Evolutionary conservation across 2,329 filamentous ascomycete species (phyloP).

Genomic region (Xylariomycetidae sp.): DNA sequence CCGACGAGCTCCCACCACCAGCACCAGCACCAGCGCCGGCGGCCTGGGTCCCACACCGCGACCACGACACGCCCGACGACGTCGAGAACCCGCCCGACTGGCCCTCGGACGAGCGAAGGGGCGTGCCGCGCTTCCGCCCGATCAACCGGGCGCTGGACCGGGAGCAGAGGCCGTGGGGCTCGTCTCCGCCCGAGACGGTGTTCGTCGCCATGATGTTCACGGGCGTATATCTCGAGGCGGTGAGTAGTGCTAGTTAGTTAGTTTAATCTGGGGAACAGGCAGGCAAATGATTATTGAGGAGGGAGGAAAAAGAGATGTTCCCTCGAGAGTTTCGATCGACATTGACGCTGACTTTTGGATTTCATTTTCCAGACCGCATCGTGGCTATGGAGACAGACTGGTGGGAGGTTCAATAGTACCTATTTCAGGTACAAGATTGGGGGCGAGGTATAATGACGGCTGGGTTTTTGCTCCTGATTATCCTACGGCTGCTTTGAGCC

Average conservation of each 20-base stretch:
- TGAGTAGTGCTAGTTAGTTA: conserved; percentile 10
- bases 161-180: conserved; percentile 19
- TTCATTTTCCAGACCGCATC: conserved; percentile 1
- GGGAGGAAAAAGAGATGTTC: background rate
- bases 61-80: conserved; percentile 10
- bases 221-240: conserved; percentile 21
- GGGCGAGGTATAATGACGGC: conserved; percentile 4
- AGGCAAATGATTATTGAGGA: background rate
- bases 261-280: background rate
- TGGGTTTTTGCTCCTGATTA: too few relatives aligned
- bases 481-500: too few relatives aligned
- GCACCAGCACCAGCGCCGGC: conserved; percentile 1
- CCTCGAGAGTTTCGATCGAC: background rate
- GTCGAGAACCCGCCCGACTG: conserved; percentile 21
- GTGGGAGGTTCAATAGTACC: conserved; percentile 1
- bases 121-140: conserved; percentile 23
- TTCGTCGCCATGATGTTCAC: conserved; percentile 25
- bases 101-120: conserved; percentile 16
- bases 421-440: conserved; percentile 5
- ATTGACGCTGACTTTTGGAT: background rate
- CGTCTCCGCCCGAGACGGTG: conserved; percentile 15
- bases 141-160: conserved; percentile 20
- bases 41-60: conserved; percentile 13
- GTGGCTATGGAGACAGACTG: conserved; percentile 4
- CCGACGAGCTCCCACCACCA: conserved; percentile 7